Base-by-base conservation (phyloP, 805 yeast species). In the Myxozyma kluyveri region DNA sequence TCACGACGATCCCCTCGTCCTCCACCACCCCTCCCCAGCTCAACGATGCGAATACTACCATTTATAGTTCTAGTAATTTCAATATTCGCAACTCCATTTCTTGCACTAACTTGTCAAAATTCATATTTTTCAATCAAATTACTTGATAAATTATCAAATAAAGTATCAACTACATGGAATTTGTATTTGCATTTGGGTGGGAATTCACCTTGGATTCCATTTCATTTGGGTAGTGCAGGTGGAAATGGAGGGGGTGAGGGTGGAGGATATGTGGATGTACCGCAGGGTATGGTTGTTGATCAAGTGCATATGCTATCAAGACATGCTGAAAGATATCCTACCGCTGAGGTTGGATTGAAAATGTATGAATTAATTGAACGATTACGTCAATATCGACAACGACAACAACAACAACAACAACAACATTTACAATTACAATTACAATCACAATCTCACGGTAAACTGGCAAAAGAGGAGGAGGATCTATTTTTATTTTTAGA, bases 221-320 rank as follows among this genome's bases (percentile, higher is more conserved):
- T 50, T 22, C 33, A 27, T 23, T n/a, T 14, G 27, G n/a, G 14
- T 5, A 22, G 33, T 27, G 19, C 29, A 24, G n/a, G 10, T 12
- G 50, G 18, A 19, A 24, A 18, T 4, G 33, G 42, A 14, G 24
- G 2, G 19, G 6, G 22, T n/a, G 35, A 17, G 2, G n/a, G n/a
- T n/a, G n/a, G n/a, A n/a, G 33, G 12, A 29, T 14, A 29, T 29
- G 9, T 29, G 33, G 14, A 9, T 9, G 42, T 55, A 31, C 52
- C 47, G 3, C 39, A 43, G 10, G 23, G 38, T 12, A 52, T 57
- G 38, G n/a, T 21, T 10, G 39, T 56, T 17, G 52, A 49, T 12
- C 60, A 56, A 21, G 60, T 54, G 17, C 60, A 56, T 42, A 52
- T 56, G 54, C 50, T 56, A 19, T 37, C 49, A 4, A 50, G 60